phyloP scores from a whole-genome alignment of 345 rosid species.

The Melaleuca alternifolia region DNA sequence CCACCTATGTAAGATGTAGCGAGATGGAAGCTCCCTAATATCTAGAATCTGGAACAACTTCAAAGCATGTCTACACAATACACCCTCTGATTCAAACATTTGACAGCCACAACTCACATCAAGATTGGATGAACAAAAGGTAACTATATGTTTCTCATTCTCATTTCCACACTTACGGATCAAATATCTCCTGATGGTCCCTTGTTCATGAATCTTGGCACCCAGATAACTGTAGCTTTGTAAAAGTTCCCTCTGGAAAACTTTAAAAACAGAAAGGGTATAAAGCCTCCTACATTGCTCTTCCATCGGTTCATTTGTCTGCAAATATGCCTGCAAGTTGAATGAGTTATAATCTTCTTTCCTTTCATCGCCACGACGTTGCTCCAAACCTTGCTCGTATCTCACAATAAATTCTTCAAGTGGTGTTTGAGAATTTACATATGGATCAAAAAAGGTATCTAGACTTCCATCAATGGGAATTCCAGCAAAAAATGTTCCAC shows the following conservation, averaged over 20 bases:
- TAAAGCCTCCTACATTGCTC: slow-evolving; percentile 78
- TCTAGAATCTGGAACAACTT: slow-evolving; percentile 66
- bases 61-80: slow-evolving; percentile 69
- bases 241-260: slow-evolving; percentile 70
- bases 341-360: slow-evolving; percentile 74
- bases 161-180: slow-evolving; percentile 67
- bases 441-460: slow-evolving; percentile 56
- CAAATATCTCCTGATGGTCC: slow-evolving; percentile 52
- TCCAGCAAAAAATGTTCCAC: slow-evolving; percentile 71
- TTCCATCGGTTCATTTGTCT: slow-evolving; percentile 75
- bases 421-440: slow-evolving; percentile 46
- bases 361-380: slow-evolving; percentile 62
- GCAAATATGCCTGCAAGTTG: slow-evolving; percentile 54
- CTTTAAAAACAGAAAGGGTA: slow-evolving; percentile 57
- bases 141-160: slow-evolving; percentile 54
- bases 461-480: slow-evolving; percentile 40
- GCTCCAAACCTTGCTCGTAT: slow-evolving; percentile 62
- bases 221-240: slow-evolving; percentile 58
- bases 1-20: slow-evolving; percentile 75
- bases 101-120: slow-evolving; percentile 74
- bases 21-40: slow-evolving; percentile 63
- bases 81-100: slow-evolving; percentile 88
- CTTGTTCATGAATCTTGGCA: slow-evolving; percentile 65
- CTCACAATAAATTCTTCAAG: slow-evolving; percentile 46
- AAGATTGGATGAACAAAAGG: slow-evolving; percentile 50